A percentile compares a stretch with the other conserved stretches of the same genome.
phyloP scores from a whole-genome alignment of 176 grass and related monocot species.

The Oryza brachyantha region DNA sequence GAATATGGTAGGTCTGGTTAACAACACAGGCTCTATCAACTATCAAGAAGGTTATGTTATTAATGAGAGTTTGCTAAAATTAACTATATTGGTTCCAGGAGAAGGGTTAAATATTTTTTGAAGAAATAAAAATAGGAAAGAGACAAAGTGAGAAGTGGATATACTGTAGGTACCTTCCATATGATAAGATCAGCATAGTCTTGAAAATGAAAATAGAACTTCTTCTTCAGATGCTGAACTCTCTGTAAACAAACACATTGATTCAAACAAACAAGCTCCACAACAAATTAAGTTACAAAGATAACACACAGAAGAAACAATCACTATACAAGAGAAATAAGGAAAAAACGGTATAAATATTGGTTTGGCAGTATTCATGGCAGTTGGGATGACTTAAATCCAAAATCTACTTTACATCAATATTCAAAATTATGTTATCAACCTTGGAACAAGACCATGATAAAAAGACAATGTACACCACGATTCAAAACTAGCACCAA shows the following conservation, averaged over 20 bases:
- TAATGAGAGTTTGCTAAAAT: constrained; percentile 10
- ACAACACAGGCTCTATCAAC: constrained; percentile 11
- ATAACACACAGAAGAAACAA: not conserved
- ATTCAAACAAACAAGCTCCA: constrained; percentile 16
- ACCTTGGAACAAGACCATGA: not conserved
- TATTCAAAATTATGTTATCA: constrained; percentile 8
- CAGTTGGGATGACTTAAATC: constrained; percentile 5
- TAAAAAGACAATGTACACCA: not conserved
- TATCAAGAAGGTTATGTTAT: constrained; percentile 31
- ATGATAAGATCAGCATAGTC: constrained; percentile 96
- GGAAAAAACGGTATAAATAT: not conserved
- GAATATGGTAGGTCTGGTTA: constrained; percentile 12
- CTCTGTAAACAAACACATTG: constrained; percentile 61
- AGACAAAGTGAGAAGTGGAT: constrained; percentile 7
- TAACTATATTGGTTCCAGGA: constrained; percentile 4
- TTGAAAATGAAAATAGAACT: constrained; percentile 98
- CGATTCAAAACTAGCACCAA: constrained; percentile 14
- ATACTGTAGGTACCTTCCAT: constrained; percentile 67
- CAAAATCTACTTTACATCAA: not conserved
- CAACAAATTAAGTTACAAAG: constrained; percentile 11
- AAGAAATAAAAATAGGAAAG: constrained; percentile 3
- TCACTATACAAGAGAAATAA: not conserved
- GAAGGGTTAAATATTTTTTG: constrained; percentile 5
- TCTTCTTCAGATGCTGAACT: constrained; percentile 97
- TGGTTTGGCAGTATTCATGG: not conserved